Evolutionary conservation across 179 eudicot species (phyloP), one percentile per base, ranked within the genome.

Genomic region (Vitellaria paradoxa): DNA sequence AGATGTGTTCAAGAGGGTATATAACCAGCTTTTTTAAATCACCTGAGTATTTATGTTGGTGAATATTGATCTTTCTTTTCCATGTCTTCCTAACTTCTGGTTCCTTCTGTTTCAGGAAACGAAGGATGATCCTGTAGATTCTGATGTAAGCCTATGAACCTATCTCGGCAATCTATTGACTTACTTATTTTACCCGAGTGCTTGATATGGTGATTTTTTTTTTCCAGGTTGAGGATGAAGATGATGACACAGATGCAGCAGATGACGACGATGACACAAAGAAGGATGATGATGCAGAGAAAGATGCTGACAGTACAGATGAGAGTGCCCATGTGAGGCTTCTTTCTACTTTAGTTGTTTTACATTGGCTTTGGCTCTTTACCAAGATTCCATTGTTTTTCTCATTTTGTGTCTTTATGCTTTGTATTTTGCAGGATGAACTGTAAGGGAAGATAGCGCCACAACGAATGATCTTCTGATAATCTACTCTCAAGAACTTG

Each of bases 51-150:
- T 70, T 24, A 12, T 23, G 20, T 70, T 11, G 18, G 46, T 24
- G 46, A 23, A 18, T 23, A 18, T 17, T 56, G 40, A 30, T 26
- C 56, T 4, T 72, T 8, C 47, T 26, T 72, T 65, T 65, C 14
- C 20, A 2, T 20, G 6, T 40, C 4, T 13, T 9, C 14, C 62
- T 72, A 42, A 61, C 78, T 71, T 76, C 20, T 17, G 69, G 30
- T 65, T 80, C 69, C 70, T 20, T 62, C 66, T 78, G 45, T 18
- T 21, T 73, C 88, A 93, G 95, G 96, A 91, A 85, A 26, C 90
- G 8, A 93, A 90, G 88, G 87, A 83, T 67, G 89, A 90, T 23
- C 96, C 95, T 3, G 83, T 45, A 64, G 91, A 91, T 42, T 91
- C 96, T 68, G 98, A 93, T 85, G 98, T 93, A 88, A 90, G 97